Base-by-base conservation (phyloP, 352 stramenopile genomes). In the Pythium pyrilobum region DNA sequence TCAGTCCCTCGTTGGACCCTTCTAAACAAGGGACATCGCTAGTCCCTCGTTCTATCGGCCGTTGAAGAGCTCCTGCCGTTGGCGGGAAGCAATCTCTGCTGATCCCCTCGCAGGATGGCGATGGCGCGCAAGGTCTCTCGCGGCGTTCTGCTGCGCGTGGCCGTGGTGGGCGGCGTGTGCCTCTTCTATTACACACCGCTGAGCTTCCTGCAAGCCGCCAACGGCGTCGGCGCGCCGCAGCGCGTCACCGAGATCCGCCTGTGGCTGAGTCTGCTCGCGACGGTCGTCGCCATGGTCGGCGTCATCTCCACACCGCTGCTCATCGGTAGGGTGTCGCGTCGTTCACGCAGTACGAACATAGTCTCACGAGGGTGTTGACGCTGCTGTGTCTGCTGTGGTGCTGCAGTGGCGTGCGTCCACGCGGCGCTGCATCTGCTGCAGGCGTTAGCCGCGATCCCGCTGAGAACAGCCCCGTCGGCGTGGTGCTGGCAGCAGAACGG, bases 261-360 rank as follows among this genome's bases (percentile, higher is more conserved):
- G 18, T 54, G 45, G 52, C 38, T 66, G 18, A 45, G 39, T 16
- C 52, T 70, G 41, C 31, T 50, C 18, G 27, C 32, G 12, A 66
- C 62, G 15, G 21, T 63, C 34, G 25, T 59, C 20, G 48, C 56
- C 8, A 18, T 66, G 12, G 11, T 70, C 20, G 42, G 62, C 50
- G 48, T 56, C 38, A 53, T 70, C 32, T 66, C 62, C 11, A 54
- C 55, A 15, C 56, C 24, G 28, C 51, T 70, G 18, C 13, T 70
- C 6, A 13, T 70, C 21, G 62, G 62, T 69, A 62, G 16, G 41
- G 11, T 21, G 10, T 38, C 34, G 32, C 24, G n/a, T n/a, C n/a
- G n/a, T n/a, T n/a, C n/a, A n/a, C n/a, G n/a, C n/a, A n/a, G n/a
- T n/a, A n/a, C n/a, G n/a, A n/a, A n/a, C n/a, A n/a, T n/a, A n/a